phyloP scores from a whole-genome alignment of 345 rosid species.

The Noccaea bulbosa region DNA sequence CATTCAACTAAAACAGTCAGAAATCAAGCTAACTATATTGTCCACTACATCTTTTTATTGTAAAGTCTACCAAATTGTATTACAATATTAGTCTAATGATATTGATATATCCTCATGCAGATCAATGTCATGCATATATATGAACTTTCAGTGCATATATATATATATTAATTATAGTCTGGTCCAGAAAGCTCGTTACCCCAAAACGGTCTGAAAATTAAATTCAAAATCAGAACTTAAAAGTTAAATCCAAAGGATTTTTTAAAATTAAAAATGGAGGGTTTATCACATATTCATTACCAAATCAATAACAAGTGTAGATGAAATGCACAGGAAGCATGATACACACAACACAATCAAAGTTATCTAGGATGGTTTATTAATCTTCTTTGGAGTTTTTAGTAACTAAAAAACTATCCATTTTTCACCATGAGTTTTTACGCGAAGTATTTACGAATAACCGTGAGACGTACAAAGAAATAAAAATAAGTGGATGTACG shows the following conservation, averaged over 20 bases:
- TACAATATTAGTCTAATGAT: background rate
- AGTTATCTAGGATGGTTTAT: background rate
- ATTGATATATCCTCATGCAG: too few relatives aligned
- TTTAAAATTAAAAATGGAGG: too few relatives aligned
- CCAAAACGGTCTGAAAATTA: background rate
- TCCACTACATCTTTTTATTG: background rate
- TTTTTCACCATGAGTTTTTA: slow-evolving; percentile 8
- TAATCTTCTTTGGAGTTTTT: background rate
- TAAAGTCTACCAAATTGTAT: background rate
- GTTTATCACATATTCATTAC: background rate
- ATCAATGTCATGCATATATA: background rate
- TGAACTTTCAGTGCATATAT: slow-evolving; percentile 4
- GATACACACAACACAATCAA: background rate
- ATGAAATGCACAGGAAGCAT: slow-evolving; percentile 36
- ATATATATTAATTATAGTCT: background rate
- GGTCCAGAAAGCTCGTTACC: slow-evolving; percentile 17
- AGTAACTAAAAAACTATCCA: background rate
- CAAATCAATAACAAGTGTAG: slow-evolving; percentile 30
- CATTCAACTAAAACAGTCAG: background rate
- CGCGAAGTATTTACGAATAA: slow-evolving; percentile 7
- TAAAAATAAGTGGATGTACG: slow-evolving; percentile 11
- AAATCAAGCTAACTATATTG: background rate
- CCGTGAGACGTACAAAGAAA: background rate
- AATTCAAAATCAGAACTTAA: background rate
- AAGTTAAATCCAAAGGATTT: background rate